phyloP scores from a whole-genome alignment of 371 early-diverging fungal genomes.

The Mortierella sp. region DNA sequence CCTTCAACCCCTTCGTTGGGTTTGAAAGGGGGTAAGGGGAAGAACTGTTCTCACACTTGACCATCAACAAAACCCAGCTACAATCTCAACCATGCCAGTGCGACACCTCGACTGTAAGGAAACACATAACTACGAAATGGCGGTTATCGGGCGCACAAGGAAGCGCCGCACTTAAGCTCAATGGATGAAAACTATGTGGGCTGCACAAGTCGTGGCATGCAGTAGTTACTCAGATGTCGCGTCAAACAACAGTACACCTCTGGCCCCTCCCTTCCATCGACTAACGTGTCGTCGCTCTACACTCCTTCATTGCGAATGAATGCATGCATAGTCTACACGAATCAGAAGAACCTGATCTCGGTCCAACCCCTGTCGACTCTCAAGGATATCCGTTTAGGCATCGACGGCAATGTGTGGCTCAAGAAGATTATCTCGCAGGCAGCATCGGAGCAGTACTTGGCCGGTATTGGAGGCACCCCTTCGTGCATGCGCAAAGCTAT shows the following conservation, averaged over 20 bases:
- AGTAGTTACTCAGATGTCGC: background rate
- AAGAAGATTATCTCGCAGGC: constrained; percentile 31
- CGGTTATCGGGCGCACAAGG: background rate
- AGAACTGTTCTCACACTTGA: background rate
- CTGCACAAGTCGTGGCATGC: background rate
- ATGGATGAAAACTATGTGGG: background rate
- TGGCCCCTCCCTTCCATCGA: background rate
- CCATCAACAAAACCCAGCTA: background rate
- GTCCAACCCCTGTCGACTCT: constrained; percentile 67
- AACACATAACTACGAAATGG: background rate
- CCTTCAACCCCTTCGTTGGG: background rate
- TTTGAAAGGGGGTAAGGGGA: background rate
- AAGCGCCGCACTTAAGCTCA: background rate
- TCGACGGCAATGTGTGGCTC: constrained; percentile 87
- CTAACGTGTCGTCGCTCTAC: background rate
- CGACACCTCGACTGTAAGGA: constrained; percentile 73
- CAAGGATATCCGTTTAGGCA: constrained; percentile 78
- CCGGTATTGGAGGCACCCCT: constrained; percentile 85
- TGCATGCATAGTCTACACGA: constrained; percentile 28
- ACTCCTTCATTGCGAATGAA: background rate
- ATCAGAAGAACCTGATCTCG: constrained; percentile 37
- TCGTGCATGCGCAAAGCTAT: constrained; percentile 71
- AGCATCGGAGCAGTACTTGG: constrained; percentile 57
- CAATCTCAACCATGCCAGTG: constrained; percentile 62
- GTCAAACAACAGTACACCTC: background rate